Conservation (phyloP, 2,329 filamentous ascomycete species). For the Neonectria hederae region DNA sequence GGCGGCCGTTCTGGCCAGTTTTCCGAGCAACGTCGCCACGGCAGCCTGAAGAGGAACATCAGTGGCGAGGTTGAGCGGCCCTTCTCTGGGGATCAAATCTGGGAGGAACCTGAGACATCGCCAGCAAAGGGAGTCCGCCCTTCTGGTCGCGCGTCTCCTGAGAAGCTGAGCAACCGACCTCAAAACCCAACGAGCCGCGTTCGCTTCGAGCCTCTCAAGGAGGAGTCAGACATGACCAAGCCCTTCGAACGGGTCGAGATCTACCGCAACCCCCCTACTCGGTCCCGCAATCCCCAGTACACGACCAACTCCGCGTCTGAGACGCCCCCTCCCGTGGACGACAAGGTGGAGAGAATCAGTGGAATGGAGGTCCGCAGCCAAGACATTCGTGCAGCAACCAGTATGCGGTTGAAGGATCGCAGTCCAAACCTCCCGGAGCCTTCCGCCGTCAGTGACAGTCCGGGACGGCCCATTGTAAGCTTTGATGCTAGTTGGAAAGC, state of each 20-base stretch:
- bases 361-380: constrained; percentile 85
- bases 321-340: constrained; percentile 45
- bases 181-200: constrained; percentile 46
- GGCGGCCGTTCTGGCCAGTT: constrained; percentile 48
- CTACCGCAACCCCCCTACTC: constrained; percentile 82
- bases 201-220: constrained; percentile 53
- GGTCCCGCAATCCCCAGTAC: constrained; percentile 84
- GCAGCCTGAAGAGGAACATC: constrained; percentile 74
- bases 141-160: constrained; percentile 45
- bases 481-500: constrained; percentile 88
- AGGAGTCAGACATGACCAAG: constrained; percentile 47
- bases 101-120: constrained; percentile 79
- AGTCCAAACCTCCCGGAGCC: constrained; percentile 89
- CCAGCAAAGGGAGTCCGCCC: constrained; percentile 19
- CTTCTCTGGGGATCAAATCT: constrained; percentile 83
- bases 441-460: constrained; percentile 88
- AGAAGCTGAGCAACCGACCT: constrained; percentile 47
- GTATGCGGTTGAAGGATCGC: constrained; percentile 86
- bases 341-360: constrained; percentile 71
- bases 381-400: constrained; percentile 90
- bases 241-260: constrained; percentile 73
- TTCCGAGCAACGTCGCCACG: constrained; percentile 63
- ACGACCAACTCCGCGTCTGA: constrained; percentile 67
- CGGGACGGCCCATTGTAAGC: constrained; percentile 95
- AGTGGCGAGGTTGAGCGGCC: constrained; percentile 73